phyloP scores from a whole-genome alignment of 2,329 filamentous ascomycete genomes.

The Didymella sp. region DNA sequence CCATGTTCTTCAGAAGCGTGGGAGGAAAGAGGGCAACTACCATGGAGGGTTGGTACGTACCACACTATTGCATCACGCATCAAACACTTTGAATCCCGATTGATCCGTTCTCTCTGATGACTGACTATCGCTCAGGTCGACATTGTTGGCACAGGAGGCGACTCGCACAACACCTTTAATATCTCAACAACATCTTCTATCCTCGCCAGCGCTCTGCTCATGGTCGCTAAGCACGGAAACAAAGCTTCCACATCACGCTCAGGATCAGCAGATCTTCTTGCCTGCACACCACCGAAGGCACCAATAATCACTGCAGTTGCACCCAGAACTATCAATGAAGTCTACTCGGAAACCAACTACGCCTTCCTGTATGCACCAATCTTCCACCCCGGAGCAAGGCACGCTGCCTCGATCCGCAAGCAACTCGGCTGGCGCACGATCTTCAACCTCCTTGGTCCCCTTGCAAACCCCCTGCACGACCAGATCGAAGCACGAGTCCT shows the following conservation, averaged over 20 bases:
- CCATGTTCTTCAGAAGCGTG: slow-evolving; percentile 65
- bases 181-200: slow-evolving; percentile 96
- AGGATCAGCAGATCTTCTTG: slow-evolving; percentile 90
- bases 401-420: slow-evolving; percentile 83
- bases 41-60: slow-evolving; percentile 77
- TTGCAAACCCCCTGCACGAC: slow-evolving; percentile 85
- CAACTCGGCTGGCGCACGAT: slow-evolving; percentile 94
- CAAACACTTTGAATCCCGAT: background rate
- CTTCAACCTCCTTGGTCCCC: slow-evolving; percentile 93
- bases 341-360: slow-evolving; percentile 87
- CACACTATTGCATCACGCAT: too few relatives aligned
- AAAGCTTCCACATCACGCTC: slow-evolving; percentile 94
- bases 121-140: slow-evolving; percentile 66
- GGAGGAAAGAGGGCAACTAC: slow-evolving; percentile 75
- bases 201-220: slow-evolving; percentile 81
- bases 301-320: slow-evolving; percentile 78
- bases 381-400: slow-evolving; percentile 94
- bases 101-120: background rate
- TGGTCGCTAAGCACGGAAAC: slow-evolving; percentile 95
- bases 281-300: slow-evolving; percentile 72
- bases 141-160: slow-evolving; percentile 96
- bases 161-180: slow-evolving; percentile 97
- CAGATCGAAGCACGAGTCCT: slow-evolving; percentile 86
- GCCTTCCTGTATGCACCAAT: slow-evolving; percentile 94
- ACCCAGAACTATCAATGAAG: slow-evolving; percentile 70